These are phyloP conservation scores for Candida sanyaensis DNA, from an alignment of 1,139 yeast genomes.

Conservation along the genomic window DNA sequence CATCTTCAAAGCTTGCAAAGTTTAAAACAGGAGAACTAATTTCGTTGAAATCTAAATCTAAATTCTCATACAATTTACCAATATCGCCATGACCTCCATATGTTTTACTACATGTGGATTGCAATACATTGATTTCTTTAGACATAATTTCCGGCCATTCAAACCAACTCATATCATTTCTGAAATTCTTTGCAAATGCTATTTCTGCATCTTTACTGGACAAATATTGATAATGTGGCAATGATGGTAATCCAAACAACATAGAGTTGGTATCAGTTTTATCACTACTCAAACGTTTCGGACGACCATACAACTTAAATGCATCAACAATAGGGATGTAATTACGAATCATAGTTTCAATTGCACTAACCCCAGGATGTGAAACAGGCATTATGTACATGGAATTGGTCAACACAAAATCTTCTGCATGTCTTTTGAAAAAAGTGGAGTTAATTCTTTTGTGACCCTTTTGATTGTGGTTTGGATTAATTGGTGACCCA, in stretches of 20 bases:
- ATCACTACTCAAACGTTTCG: slow-evolving; percentile 48
- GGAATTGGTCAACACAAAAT: slow-evolving; percentile 38
- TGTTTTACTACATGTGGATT: slow-evolving; percentile 4
- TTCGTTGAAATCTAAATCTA: slow-evolving; percentile 26
- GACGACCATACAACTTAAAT: slow-evolving; percentile 58
- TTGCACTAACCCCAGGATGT: slow-evolving; percentile 58
- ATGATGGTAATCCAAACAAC: slow-evolving; percentile 57
- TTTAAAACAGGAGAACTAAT: slow-evolving; percentile 18
- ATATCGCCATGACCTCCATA: slow-evolving; percentile 39
- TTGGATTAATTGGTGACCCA: slow-evolving; percentile 10
- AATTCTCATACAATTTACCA: slow-evolving; percentile 28
- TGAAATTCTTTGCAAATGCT: slow-evolving; percentile 23
- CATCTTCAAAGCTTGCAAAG: slow-evolving; percentile 12
- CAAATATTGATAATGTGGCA: slow-evolving; percentile 55
- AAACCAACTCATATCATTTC: slow-evolving; percentile 32
- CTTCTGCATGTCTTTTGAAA: slow-evolving; percentile 28
- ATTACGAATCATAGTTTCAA: slow-evolving; percentile 58
- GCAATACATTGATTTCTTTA: slow-evolving; percentile 16
- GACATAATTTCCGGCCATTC: slow-evolving; percentile 12
- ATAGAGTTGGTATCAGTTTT: slow-evolving; percentile 47
- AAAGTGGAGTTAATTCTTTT: slow-evolving; percentile 16
- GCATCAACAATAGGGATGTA: slow-evolving; percentile 55
- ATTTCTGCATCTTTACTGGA: slow-evolving; percentile 39
- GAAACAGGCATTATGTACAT: slow-evolving; percentile 53
- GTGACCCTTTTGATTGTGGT: slow-evolving; percentile 10